Conservation (phyloP, 2,329 filamentous ascomycete species). For the Aspergillus uvarum region DNA sequence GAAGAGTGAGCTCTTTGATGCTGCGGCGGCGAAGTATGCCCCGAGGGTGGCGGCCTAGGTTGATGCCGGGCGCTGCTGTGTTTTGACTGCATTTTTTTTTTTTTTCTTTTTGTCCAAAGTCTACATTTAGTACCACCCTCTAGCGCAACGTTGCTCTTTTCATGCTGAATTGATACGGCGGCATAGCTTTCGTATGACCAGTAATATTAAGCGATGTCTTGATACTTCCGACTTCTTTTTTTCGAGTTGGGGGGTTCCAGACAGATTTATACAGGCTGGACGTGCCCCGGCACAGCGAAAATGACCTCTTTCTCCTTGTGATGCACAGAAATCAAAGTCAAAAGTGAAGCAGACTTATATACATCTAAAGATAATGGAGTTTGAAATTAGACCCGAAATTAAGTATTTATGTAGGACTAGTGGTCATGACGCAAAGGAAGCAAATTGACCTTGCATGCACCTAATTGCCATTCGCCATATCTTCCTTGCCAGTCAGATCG, state of each 20-base stretch:
- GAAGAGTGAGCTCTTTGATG: constrained; percentile 86
- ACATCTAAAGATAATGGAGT: too few species aligned
- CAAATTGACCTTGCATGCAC: not conserved
- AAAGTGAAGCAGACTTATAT: too few species aligned
- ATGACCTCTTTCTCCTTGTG: too few species aligned
- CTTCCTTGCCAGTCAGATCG: constrained; percentile 64
- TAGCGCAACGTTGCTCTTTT: constrained; percentile 16
- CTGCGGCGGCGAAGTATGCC: constrained; percentile 80
- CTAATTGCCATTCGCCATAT: constrained; percentile 37
- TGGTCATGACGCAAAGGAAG: not conserved
- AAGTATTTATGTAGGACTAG: too few species aligned
- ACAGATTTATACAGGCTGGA: too few species aligned
- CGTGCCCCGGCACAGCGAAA: not conserved
- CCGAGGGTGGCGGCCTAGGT: constrained; percentile 63
- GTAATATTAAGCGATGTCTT: constrained; percentile 14
- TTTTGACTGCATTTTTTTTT: constrained; percentile 3
- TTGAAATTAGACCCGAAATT: too few species aligned
- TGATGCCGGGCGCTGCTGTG: not conserved
- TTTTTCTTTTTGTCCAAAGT: constrained; percentile 2
- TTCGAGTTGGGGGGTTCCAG: not conserved
- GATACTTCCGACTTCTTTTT: not conserved
- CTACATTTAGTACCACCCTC: constrained; percentile 6
- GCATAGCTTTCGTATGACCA: constrained; percentile 17
- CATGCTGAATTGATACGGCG: constrained; percentile 23
- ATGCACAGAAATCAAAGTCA: too few species aligned